Base-by-base conservation (phyloP, 805 yeast genomes). In the Suhomyces sp. region DNA sequence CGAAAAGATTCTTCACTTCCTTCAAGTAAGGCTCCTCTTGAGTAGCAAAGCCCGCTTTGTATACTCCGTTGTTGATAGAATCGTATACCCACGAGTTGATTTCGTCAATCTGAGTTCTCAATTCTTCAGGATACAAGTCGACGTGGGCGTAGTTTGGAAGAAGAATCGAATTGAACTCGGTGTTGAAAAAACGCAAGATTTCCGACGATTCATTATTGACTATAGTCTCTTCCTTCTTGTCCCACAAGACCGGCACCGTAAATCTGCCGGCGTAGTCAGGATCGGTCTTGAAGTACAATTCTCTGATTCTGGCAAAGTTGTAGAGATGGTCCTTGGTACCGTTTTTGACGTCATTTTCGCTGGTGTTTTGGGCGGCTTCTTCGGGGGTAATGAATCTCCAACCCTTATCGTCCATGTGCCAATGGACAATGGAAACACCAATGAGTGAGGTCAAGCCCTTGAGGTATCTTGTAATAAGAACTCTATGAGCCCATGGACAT, bases 401-500 rank as follows among this genome's bases (percentile, higher is more conserved):
- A 4, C 98, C 97, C 54, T 87, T 77, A 12, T 76, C 80, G 58
- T 88, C 97, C 87, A 93, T 80, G 62, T 84, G 85, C 93, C 97
- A 91, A 68, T 91, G 96, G 10, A 93, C 97, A 40, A 90, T 90
- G 19, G 92, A 83, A 31, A 86, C 77, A 2, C 84, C 81, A 55
- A 87, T 83, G 9, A 86, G 69, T 1, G 81, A 72, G 1, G 78
- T 57, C 62, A 76, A 69, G 1, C 97, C 96, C 73, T 91, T 90
- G 57, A 93, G 74, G 10, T 79, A 70, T 50, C 97, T 73, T 2
- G 86, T 78, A 50, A 90, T 86, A 54, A 92, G 75, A 0, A 92
- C 83, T 57, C 98, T 79, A 65, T 90, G 96, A 1, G 97, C 97
- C 92, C 97, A 93, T 4, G 99, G 98, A 71, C 99, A 93, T 1